Base-by-base conservation (phyloP, 2,329 filamentous ascomycete genomes). In the Mariannaea elegans region DNA sequence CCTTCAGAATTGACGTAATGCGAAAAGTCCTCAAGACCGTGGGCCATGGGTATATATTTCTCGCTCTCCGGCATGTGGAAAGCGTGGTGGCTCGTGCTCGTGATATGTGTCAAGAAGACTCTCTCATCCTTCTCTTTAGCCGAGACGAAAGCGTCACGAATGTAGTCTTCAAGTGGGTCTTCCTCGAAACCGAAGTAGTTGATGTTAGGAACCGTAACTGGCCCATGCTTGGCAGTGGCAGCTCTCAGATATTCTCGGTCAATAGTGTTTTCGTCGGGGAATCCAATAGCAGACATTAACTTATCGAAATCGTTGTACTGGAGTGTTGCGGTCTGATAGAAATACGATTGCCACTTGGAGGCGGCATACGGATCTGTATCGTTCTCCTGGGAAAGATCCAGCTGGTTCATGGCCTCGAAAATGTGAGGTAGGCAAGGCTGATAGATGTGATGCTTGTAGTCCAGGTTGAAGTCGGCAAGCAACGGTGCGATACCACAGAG, bases 391-490 rank as follows among this genome's bases (percentile, higher is more conserved):
- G 47, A 38, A 5, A 38, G 19, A 23, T 50, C 47, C 10, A 38
- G 31, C 32, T 61, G 21, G 45, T 76, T 77, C 53, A 78, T 56
- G 14, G 71, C 71, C 7, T 77, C 68, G 5, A 77, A 64, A n/a
- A 77, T 62, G 3, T 77, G 80, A 1, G 80, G 75, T 46, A 82
- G 57, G 44, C 80, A 81, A 0, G 80, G 80, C 38, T 81, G 77
- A 58, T 81, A 81, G 19, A 80, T 68, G 51, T 80, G 75, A 21
- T 79, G 71, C 3, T 71, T 63, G 48, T 74, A 76, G 56, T 81
- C 80, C n/a, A 73, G 69, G 29, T 81, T 80, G 55, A 78, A 78
- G 34, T 81, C 78, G 2, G 72, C 75, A 2, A 79, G 71, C 10
- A 81, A 60, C 0, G 80, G 79, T 0, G 71, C 72, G 14, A 80